These are phyloP conservation scores for Leccinum griseonigrum DNA, from an alignment of 1,284 basidiomycete species.

Conservation along the genomic window DNA sequence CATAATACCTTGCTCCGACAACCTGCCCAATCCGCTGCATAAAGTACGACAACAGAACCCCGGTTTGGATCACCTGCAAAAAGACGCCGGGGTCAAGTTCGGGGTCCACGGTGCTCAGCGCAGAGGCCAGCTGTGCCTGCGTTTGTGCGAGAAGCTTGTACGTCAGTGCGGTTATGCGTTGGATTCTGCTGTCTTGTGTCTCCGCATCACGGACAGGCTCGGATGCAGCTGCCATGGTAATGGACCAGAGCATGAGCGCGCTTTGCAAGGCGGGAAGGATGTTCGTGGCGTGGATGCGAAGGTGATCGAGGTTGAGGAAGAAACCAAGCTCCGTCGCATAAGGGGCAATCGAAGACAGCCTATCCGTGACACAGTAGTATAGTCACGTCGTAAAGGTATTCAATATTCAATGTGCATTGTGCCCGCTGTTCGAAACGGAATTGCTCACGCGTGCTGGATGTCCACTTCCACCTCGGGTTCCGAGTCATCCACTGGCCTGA, in stretches of 20 bases:
- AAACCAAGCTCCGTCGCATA: constrained; percentile 30
- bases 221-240: constrained; percentile 27
- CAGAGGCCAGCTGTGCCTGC: constrained; percentile 25
- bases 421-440: not conserved
- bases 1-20: constrained; percentile 43
- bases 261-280: constrained; percentile 34
- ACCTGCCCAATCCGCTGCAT: constrained; percentile 41
- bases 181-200: not conserved
- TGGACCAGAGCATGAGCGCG: constrained; percentile 38
- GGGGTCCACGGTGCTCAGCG: constrained; percentile 15
- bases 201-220: constrained; percentile 16
- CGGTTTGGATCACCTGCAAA: constrained; percentile 48
- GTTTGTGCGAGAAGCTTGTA: constrained; percentile 32
- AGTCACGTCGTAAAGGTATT: not conserved
- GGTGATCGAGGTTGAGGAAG: constrained; percentile 33
- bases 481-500: not conserved
- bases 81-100: constrained; percentile 28
- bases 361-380: constrained; percentile 4
- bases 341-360: constrained; percentile 22
- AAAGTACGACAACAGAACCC: constrained; percentile 44
- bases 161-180: constrained; percentile 9
- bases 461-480: not conserved
- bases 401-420: not conserved
- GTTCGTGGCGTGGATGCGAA: constrained; percentile 22
- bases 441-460: constrained; percentile 12